Evolutionary conservation across 805 yeast species (phyloP).

Genomic region (Myxozyma lipomycoides): DNA sequence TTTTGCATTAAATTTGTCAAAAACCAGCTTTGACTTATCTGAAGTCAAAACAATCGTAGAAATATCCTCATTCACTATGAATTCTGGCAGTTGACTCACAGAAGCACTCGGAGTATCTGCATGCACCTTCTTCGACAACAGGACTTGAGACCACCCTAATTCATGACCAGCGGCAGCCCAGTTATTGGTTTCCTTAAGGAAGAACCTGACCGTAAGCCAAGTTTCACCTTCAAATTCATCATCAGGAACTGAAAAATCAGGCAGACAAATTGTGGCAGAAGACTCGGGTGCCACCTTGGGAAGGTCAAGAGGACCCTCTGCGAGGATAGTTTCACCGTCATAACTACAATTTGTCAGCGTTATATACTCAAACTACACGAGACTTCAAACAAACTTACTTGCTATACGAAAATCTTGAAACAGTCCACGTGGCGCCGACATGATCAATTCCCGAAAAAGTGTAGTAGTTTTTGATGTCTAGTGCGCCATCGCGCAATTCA

Average conservation of each 20-base stretch:
- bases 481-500: not conserved
- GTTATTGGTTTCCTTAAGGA: constrained; percentile 6
- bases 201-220: constrained; percentile 23
- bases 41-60: too few relatives aligned
- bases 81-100: too few relatives aligned
- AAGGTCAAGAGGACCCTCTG: constrained; percentile 3
- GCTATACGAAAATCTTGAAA: not conserved
- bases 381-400: constrained; percentile 2
- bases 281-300: constrained; percentile 1
- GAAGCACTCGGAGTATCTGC: too few relatives aligned
- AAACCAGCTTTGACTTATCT: not conserved
- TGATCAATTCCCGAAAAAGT: constrained; percentile 29
- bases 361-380: too few relatives aligned
- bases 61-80: too few relatives aligned
- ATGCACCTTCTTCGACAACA: too few relatives aligned
- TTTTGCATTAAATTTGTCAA: constrained; percentile 8
- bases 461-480: constrained; percentile 27
- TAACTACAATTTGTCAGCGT: too few relatives aligned
- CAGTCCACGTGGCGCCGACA: not conserved
- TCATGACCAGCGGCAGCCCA: constrained; percentile 31
- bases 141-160: constrained; percentile 34
- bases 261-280: not conserved
- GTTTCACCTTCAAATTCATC: constrained; percentile 1
- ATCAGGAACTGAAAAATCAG: not conserved
- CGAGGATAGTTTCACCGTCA: too few relatives aligned